Conservation (phyloP, 768 basidiomycete genomes). For the Panellus pusillus region DNA sequence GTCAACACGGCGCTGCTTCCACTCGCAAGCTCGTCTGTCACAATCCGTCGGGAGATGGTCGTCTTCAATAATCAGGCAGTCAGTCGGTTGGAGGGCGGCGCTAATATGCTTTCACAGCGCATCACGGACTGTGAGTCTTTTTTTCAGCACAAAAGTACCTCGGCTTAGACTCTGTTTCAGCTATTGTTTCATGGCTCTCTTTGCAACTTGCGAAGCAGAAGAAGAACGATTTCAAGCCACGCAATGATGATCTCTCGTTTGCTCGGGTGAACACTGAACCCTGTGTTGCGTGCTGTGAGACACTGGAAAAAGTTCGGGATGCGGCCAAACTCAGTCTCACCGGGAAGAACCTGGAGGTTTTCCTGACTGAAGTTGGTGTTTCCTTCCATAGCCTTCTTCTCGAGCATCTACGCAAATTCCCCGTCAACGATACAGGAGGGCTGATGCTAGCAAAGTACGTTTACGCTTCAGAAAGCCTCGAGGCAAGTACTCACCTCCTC, state of each 20-base stretch:
- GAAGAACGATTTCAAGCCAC: slow-evolving; percentile 94
- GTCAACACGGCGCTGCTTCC: slow-evolving; percentile 88
- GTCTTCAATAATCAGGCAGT: slow-evolving; percentile 89
- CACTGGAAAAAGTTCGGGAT: slow-evolving; percentile 78
- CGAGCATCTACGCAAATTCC: slow-evolving; percentile 94
- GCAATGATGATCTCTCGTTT: slow-evolving; percentile 94
- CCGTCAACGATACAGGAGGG: slow-evolving; percentile 94
- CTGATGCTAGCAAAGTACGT: slow-evolving; percentile 96
- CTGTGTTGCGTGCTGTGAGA: slow-evolving; percentile 82
- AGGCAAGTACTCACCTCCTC: not conserved
- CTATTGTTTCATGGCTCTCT: slow-evolving; percentile 72
- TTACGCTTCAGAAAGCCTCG: not conserved
- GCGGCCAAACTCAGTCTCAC: slow-evolving; percentile 73
- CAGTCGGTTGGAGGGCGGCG: slow-evolving; percentile 79
- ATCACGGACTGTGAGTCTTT: slow-evolving; percentile 70
- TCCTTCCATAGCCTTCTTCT: slow-evolving; percentile 94
- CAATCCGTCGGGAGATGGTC: slow-evolving; percentile 88
- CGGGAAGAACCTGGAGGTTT: slow-evolving; percentile 90
- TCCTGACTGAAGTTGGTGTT: slow-evolving; percentile 91
- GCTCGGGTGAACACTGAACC: slow-evolving; percentile 95
- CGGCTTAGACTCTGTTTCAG: slow-evolving; percentile 35
- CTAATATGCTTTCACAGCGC: slow-evolving; percentile 78
- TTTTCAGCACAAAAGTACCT: not conserved
- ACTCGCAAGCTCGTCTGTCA: slow-evolving; percentile 80
- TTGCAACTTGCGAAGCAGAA: slow-evolving; percentile 87